These are phyloP conservation scores for Beauveria bassiana DNA, from an alignment of 2,329 filamentous ascomycete genomes.

Conservation along the genomic window DNA sequence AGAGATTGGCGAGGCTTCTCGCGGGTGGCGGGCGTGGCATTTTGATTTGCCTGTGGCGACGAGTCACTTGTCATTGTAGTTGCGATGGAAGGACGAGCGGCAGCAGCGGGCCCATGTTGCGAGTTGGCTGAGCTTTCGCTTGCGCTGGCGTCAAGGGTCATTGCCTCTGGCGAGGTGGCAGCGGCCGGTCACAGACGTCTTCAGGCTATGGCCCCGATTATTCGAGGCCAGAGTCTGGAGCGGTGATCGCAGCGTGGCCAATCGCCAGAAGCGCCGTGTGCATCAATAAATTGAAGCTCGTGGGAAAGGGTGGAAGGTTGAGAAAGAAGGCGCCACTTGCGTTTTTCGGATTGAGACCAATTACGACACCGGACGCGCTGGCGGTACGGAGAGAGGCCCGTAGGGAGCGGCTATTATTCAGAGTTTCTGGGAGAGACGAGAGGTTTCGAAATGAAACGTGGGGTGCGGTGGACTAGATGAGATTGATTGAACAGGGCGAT, in stretches of 20 bases:
- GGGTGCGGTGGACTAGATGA: neutral
- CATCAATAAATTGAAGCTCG: conserved; percentile 24
- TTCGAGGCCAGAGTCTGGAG: conserved; percentile 22
- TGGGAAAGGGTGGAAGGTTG: neutral
- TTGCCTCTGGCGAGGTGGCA: conserved; percentile 11
- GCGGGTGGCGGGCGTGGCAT: neutral
- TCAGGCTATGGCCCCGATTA: conserved; percentile 20
- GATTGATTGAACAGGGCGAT: neutral
- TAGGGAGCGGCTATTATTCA: neutral
- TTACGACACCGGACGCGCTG: neutral
- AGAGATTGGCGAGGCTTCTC: conserved; percentile 27
- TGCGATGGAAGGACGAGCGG: neutral
- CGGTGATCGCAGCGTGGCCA: conserved; percentile 25
- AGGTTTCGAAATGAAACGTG: neutral
- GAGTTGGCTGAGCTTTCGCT: conserved; percentile 7
- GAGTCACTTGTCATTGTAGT: conserved; percentile 4
- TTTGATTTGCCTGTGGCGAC: neutral
- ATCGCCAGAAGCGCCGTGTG: conserved; percentile 29
- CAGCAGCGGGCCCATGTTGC: conserved; percentile 8
- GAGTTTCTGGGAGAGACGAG: neutral
- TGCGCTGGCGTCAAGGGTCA: conserved; percentile 8
- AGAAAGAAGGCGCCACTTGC: neutral
- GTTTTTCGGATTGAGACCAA: neutral
- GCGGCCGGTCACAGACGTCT: conserved; percentile 19
- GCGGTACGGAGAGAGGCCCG: neutral